These are phyloP conservation scores for Noccaea caerulescens DNA, from an alignment of 345 rosid genomes.

Conservation along the genomic window DNA sequence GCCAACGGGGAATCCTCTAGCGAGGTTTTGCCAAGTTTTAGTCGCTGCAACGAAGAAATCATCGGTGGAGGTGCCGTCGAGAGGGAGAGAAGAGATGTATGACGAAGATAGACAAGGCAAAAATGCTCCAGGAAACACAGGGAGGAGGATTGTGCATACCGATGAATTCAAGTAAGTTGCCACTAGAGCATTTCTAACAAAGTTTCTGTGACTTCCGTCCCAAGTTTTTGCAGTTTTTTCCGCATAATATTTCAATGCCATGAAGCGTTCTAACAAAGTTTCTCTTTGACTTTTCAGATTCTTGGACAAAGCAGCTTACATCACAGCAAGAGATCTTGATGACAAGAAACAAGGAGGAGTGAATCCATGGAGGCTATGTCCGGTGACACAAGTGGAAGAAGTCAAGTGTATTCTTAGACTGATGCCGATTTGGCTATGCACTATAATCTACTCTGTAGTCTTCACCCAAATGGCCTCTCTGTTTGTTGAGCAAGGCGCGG, in stretches of 20 bases:
- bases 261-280: slow-evolving; percentile 23
- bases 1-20: slow-evolving; percentile 85
- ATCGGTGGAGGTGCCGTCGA: slow-evolving; percentile 48
- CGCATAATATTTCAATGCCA: not conserved
- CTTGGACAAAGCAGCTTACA: slow-evolving; percentile 88
- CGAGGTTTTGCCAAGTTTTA: slow-evolving; percentile 85
- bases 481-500: slow-evolving; percentile 99
- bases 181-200: not conserved
- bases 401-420: slow-evolving; percentile 94
- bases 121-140: slow-evolving; percentile 33
- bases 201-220: too few species aligned
- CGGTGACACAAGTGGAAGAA: slow-evolving; percentile 95
- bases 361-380: slow-evolving; percentile 80
- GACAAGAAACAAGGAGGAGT: slow-evolving; percentile 60
- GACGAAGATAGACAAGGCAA: slow-evolving; percentile 49
- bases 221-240: not conserved
- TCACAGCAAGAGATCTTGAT: slow-evolving; percentile 64
- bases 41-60: slow-evolving; percentile 81
- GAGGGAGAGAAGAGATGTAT: slow-evolving; percentile 51
- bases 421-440: slow-evolving; percentile 97
- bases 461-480: slow-evolving; percentile 99
- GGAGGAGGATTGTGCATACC: slow-evolving; percentile 82
- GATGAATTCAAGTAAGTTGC: slow-evolving; percentile 80
- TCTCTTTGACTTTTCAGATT: slow-evolving; percentile 53
- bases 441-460: slow-evolving; percentile 91